phyloP scores from a whole-genome alignment of 768 basidiomycete genomes.

The Auriscalpium microsporum region DNA sequence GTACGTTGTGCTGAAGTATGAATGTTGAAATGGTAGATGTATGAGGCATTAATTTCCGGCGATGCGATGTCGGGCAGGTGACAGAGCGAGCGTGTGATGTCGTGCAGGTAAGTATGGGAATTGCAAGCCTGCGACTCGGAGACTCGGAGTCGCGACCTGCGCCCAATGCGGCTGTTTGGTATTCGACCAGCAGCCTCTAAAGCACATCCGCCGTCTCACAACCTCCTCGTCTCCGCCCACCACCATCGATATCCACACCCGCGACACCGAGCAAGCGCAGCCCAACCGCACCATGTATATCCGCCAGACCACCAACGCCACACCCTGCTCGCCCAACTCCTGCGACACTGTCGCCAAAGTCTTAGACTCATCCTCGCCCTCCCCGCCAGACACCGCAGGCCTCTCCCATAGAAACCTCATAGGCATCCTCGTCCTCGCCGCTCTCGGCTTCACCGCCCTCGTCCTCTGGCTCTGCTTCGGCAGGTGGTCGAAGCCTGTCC shows the following conservation, averaged over 20 bases:
- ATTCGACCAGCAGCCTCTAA: not conserved
- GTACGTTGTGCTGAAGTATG: not conserved
- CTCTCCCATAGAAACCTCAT: constrained; percentile 18
- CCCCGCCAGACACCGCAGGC: not conserved
- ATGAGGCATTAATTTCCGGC: not conserved
- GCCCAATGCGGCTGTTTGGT: too few species aligned
- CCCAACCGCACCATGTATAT: not conserved
- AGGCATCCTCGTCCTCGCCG: constrained; percentile 19
- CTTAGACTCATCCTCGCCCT: not conserved
- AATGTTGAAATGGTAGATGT: not conserved
- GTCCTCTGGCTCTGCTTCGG: constrained; percentile 21
- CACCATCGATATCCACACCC: not conserved
- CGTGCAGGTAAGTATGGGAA: too few species aligned
- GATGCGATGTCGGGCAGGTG: too few species aligned
- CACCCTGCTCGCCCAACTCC: not conserved
- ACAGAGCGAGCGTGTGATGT: too few species aligned
- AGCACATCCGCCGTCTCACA: not conserved
- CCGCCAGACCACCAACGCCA: not conserved
- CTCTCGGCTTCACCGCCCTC: constrained; percentile 7
- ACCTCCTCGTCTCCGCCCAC: not conserved
- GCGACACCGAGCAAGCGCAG: not conserved
- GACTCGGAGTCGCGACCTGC: too few species aligned
- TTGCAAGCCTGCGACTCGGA: too few species aligned
- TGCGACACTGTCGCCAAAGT: not conserved
- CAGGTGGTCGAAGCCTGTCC: constrained; percentile 16